These are phyloP conservation scores for Backusella tuberculispora DNA, from an alignment of 192 early-diverging fungal species.

Conservation along the genomic window DNA sequence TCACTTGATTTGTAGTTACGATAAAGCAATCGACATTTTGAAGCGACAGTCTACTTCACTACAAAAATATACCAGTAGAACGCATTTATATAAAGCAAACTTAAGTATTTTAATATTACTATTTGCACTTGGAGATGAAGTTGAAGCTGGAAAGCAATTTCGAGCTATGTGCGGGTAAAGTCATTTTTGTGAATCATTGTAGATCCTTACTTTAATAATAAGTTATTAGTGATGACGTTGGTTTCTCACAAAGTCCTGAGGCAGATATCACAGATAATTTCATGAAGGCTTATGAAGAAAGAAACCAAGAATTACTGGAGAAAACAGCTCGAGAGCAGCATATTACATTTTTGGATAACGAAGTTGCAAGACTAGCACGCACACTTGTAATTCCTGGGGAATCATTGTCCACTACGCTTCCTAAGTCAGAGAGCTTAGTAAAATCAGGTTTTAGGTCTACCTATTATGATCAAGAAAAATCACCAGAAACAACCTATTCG, in stretches of 20 bases:
- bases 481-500: no score
- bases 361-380: conserved; percentile 55
- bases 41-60: conserved; percentile 53
- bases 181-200: no score
- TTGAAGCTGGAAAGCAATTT: conserved; percentile 67
- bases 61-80: conserved; percentile 55
- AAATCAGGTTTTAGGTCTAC: no score
- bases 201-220: no score
- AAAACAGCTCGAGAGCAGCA: conserved; percentile 56
- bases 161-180: conserved; percentile 58
- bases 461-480: no score
- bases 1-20: conserved; percentile 48
- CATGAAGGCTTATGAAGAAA: conserved; percentile 65
- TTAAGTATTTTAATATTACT: conserved; percentile 65
- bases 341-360: conserved; percentile 70
- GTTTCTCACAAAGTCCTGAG: conserved; percentile 68
- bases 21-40: conserved; percentile 61
- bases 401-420: background rate
- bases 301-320: conserved; percentile 63
- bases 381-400: conserved; percentile 46
- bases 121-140: conserved; percentile 69
- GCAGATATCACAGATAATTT: conserved; percentile 59
- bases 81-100: conserved; percentile 61
- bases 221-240: conserved; percentile 43
- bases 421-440: no score